Percentiles rank a stretch among this genome's conserved stretches.
These are phyloP conservation scores for Kluyveromyces dobzhanskii DNA, from an alignment of 805 yeast species.

Conservation along the genomic window DNA sequence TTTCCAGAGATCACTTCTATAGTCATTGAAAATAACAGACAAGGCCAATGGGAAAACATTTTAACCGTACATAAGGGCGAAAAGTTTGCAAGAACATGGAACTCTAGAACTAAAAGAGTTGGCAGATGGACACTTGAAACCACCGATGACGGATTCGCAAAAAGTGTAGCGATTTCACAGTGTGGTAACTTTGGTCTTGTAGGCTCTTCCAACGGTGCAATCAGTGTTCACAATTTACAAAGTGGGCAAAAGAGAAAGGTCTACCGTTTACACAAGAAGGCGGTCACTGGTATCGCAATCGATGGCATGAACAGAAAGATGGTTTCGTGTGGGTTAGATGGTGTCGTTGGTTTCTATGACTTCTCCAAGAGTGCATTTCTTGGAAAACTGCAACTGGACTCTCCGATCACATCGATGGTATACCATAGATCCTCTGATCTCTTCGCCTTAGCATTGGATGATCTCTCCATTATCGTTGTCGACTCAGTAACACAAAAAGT, in stretches of 20 bases:
- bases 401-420: conserved; percentile 70
- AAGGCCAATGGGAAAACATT: conserved; percentile 90
- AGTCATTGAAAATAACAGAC: conserved; percentile 65
- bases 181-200: conserved; percentile 95
- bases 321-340: conserved; percentile 86
- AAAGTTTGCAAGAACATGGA: conserved; percentile 85
- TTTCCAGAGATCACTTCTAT: conserved; percentile 68
- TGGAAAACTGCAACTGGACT: conserved; percentile 58
- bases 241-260: conserved; percentile 76
- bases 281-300: conserved; percentile 81
- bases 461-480: conserved; percentile 71
- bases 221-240: conserved; percentile 82
- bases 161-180: conserved; percentile 69
- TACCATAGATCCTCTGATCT: conserved; percentile 80
- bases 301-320: conserved; percentile 87
- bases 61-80: conserved; percentile 84
- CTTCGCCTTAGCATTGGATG: conserved; percentile 79
- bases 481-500: conserved; percentile 75
- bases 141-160: conserved; percentile 69
- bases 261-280: conserved; percentile 60
- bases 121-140: conserved; percentile 68
- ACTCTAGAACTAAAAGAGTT: conserved; percentile 64
- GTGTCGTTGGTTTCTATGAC: conserved; percentile 78
- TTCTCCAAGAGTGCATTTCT: conserved; percentile 62
- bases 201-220: conserved; percentile 81